phyloP scores from a whole-genome alignment of 2,329 filamentous ascomycete species.

The Penicillium fuscoglaucum region DNA sequence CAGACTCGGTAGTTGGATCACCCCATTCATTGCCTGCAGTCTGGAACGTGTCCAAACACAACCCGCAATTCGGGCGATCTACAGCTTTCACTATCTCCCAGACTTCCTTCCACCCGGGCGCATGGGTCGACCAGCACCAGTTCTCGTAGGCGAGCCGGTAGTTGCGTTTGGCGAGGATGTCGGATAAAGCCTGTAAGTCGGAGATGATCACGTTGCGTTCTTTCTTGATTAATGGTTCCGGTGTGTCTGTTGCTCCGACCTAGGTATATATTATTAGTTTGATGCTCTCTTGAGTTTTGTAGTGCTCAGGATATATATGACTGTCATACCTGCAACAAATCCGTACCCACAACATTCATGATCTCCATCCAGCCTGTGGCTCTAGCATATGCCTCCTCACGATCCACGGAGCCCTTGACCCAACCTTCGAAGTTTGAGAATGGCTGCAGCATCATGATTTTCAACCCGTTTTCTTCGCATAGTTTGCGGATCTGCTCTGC shows the following conservation, averaged over 20 bases:
- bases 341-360: constrained; percentile 68
- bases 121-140: constrained; percentile 76
- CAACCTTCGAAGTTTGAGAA: constrained; percentile 79
- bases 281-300: background rate
- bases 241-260: constrained; percentile 65
- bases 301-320: background rate
- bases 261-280: constrained; percentile 23
- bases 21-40: constrained; percentile 71
- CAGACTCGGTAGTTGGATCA: constrained; percentile 66
- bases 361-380: constrained; percentile 68
- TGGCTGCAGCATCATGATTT: constrained; percentile 71
- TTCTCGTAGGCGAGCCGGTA: constrained; percentile 74
- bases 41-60: constrained; percentile 79
- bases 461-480: constrained; percentile 56
- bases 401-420: constrained; percentile 57
- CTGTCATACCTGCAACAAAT: constrained; percentile 64
- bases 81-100: constrained; percentile 68
- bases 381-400: constrained; percentile 62
- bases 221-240: constrained; percentile 54
- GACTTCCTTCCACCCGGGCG: constrained; percentile 66
- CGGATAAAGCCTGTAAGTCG: constrained; percentile 65
- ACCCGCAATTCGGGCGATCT: constrained; percentile 65
- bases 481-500: constrained; percentile 57
- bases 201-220: constrained; percentile 52
- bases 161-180: constrained; percentile 58